Evolutionary conservation across 306 rosid genomes (phyloP), one percentile per base, ranked within the genome.

Genomic region (Lathyrus aphaca): DNA sequence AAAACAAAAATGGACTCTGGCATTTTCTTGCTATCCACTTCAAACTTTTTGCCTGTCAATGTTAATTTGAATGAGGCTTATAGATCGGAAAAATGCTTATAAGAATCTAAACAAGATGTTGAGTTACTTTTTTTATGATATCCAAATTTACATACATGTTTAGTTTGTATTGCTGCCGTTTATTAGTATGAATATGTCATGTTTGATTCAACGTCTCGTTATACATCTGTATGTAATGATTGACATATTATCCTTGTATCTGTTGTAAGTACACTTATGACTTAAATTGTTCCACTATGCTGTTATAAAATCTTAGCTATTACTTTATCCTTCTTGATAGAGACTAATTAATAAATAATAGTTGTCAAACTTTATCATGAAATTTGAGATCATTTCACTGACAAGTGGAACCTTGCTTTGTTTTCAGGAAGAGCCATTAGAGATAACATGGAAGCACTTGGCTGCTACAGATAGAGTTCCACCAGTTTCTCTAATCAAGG

Each of bases 401-500:
- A 74, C 70, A 21, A 13, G 39, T 54, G 55, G 37, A 67, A 58
- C 66, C 49, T 65, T 79, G 56, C 35, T 71, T 75, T 37, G 35
- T 80, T 85, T 80, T 27, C 91, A 90, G 98, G 92, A 45, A 50
- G 87, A 76, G 80, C 82, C 86, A 21, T 72, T 88, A 81, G 96
- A 86, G 75, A 71, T 75, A 73, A 84, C 94, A 29, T 90, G 96
- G 98, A 79, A 62, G 86, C 88, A 90, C 80, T 80, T 93, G 67
- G 66, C 66, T 0, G 70, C 80, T 45, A 82, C 81, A 8, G 87
- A 63, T 73, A 85, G 88, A n/a, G 37, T 8, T 66, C 88, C 80
- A 4, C 87, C 94, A 0, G 58, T 83, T 15, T 49, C 89, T 64
- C 83, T 94, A 46, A 59, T 88, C 55, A 86, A 85, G 79, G 96